These are phyloP conservation scores for Stephania japonica DNA, from an alignment of 164 flowering plant genomes.

Conservation along the genomic window DNA sequence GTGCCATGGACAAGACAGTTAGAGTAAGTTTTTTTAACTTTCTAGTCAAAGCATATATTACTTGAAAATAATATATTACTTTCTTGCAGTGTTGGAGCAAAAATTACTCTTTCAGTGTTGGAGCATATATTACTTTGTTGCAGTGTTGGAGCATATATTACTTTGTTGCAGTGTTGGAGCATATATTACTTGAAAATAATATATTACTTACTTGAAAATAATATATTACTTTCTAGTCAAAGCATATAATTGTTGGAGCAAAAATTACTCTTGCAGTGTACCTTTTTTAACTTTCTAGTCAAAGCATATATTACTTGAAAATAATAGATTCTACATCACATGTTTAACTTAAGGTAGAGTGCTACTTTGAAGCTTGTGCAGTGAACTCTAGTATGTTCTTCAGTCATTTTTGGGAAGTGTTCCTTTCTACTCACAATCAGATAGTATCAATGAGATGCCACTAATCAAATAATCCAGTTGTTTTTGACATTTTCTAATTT, in stretches of 20 bases:
- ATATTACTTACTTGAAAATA: too few relatives aligned
- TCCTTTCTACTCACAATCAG: too few relatives aligned
- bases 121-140: too few relatives aligned
- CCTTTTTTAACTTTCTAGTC: neutral
- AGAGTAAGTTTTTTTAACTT: slow-evolving; percentile 40
- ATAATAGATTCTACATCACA: neutral
- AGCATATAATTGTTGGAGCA: too few relatives aligned
- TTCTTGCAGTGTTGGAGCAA: too few relatives aligned
- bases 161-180: too few relatives aligned
- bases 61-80: neutral
- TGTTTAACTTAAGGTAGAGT: neutral
- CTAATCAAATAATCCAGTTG: neutral
- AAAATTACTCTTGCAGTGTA: too few relatives aligned
- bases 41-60: neutral
- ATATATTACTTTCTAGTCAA: too few relatives aligned
- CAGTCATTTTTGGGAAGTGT: neutral
- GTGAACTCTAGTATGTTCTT: neutral
- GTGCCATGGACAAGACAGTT: slow-evolving; percentile 86
- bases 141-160: too few relatives aligned
- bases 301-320: neutral
- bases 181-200: too few relatives aligned
- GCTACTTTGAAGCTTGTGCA: neutral
- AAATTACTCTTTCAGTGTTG: too few relatives aligned
- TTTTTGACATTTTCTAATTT: too few relatives aligned
- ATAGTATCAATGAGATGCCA: neutral